Base-by-base conservation (phyloP, 2,329 filamentous ascomycete genomes). In the Diplodia scrobiculata region DNA sequence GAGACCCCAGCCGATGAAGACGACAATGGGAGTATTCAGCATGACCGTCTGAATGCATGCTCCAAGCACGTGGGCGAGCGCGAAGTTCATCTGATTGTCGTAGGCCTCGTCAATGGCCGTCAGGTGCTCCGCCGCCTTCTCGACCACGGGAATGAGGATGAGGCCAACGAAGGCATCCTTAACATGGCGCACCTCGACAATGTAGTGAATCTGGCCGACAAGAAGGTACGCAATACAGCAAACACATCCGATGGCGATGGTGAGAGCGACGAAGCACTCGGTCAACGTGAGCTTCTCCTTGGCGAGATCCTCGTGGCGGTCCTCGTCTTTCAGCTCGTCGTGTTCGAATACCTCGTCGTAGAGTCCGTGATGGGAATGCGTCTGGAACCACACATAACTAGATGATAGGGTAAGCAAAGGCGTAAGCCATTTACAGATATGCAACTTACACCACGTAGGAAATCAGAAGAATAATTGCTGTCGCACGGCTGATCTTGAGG, bases 1-100 rank as follows among this genome's bases (percentile, higher is more conserved):
- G 41, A 92, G 78, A 25, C 90, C 89, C 92, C 93, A 97, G 52
- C 89, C 91, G 58, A 96, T 89, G 45, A 97, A 83, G 38, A 96
- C 87, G 7, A 91, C 88, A 3, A 97, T 84, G 0, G 93, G 92
- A 0, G 89, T 91, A 75, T 96, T 97, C 74, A 97, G 87, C 36
- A 97, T 84, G 0, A 92, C 91, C 0, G 93, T 97, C 78, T 97
- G 93, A 67, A 97, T 89, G 0, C 91, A 94, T 2, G 92, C 89
- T 54, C 91, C 92, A 50, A 97, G 86, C 63, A 95, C 91, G 75
- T 97, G 92, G 52, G 91, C 90, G 29, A 95, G 83, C 0, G 91
- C 91, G 77, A 93, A 89, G 79, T 95, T 95, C 83, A 93, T 92
- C 71, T 89, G 87, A 74, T 91, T 87, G 71, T 91, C 89, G 83